Evolutionary conservation across 768 basidiomycete genomes (phyloP), one percentile per base, ranked within the genome.

Genomic region (Lactifluus pinguis): DNA sequence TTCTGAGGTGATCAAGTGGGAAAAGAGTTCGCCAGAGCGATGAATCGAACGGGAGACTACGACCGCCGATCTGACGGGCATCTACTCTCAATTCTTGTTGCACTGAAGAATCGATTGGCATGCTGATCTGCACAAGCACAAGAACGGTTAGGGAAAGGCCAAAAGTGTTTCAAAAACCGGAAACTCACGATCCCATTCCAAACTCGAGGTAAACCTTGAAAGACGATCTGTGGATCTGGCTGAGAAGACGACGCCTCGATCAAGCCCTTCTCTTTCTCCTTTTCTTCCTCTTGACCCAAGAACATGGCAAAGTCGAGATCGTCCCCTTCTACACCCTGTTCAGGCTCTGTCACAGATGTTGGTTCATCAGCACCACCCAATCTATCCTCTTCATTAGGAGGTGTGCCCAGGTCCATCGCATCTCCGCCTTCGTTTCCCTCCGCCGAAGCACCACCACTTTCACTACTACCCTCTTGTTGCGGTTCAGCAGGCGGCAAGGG

Each of bases 291-390:
- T 48, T 61, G 55, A 39, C 55, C 60, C 42, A 94, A 73, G 68
- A 92, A 86, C 84, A 92, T 88, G 66, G 92, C 92, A 68, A 95
- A 92, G 70, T 92, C 92, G 63, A 85, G 82, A 34, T 61, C 55
- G 9, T 57, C 55, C 13, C 59, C 60, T 72, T 92, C 91, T 57
- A 39, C 47, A 60, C 29, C 58, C 13, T 45, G 51, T 38, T 59
- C 51, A n/a, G 51, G 44, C 11, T 17, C 58, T 13, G 17, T 32
- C 29, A 21, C 55, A 11, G 55, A 25, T n/a, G 42, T 36, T 13
- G 50, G n/a, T 41, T 48, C 58, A 15, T 21, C 51, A 14, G 14
- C 48, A 0, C 30, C 48, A 1, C 30, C 32, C 7, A 19, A 41
- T 29, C 17, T 11, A 19, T 21, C 55, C 32, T 57, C 47, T 47